Evolutionary conservation across 2,329 filamentous ascomycete genomes (phyloP).

Genomic region (Raffaelea albimanens): DNA sequence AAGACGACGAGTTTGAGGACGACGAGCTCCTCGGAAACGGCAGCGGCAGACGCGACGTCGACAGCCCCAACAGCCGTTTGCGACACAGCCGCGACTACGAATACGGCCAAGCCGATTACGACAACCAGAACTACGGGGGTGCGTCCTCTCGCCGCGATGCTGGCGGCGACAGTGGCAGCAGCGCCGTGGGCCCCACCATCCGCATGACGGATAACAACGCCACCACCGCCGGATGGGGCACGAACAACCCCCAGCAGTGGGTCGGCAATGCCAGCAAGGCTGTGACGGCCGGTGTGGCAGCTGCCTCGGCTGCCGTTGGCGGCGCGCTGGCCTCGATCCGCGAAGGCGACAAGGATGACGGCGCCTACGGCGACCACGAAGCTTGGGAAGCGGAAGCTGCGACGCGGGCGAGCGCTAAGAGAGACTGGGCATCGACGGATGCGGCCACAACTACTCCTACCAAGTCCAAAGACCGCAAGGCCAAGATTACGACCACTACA

Average conservation of each 20-base stretch:
- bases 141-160: constrained; percentile 5
- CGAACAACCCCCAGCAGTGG: constrained; percentile 80
- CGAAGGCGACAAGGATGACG: constrained; percentile 73
- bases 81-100: constrained; percentile 41
- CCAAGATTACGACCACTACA: background rate
- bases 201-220: constrained; percentile 4
- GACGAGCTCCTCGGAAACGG: constrained; percentile 19
- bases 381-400: constrained; percentile 89
- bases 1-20: constrained; percentile 52
- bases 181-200: constrained; percentile 7
- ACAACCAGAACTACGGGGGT: background rate
- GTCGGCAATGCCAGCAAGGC: constrained; percentile 75
- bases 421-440: background rate
- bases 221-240: constrained; percentile 63
- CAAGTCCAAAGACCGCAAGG: background rate
- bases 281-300: constrained; percentile 71
- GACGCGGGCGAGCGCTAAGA: constrained; percentile 37
- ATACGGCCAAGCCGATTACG: constrained; percentile 18
- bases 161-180: constrained; percentile 8
- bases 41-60: constrained; percentile 34
- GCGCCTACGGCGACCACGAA: constrained; percentile 62
- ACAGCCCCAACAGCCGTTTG: constrained; percentile 39
- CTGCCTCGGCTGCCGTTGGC: constrained; percentile 72
- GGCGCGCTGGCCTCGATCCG: constrained; percentile 74
- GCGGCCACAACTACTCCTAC: background rate